Percentiles rank a stretch among this genome's conserved stretches.
Conservation (phyloP, 1,284 basidiomycete genomes). For the Ustilago bromivora region DNA sequence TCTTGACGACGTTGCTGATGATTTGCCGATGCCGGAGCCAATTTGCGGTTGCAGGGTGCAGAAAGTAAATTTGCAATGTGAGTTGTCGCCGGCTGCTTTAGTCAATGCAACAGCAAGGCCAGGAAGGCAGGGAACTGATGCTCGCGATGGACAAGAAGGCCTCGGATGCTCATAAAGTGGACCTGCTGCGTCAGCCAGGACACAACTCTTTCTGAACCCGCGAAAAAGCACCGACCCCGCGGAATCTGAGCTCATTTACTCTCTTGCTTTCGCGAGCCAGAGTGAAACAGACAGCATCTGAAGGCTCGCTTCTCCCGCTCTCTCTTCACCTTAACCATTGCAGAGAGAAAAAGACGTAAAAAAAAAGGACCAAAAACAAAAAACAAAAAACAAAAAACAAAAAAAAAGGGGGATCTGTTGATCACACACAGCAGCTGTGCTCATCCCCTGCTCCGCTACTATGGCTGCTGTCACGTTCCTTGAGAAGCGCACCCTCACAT, state of each 20-base stretch:
- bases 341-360: neutral
- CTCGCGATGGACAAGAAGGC: neutral
- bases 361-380: neutral
- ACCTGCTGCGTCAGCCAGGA: conserved; percentile 1
- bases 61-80: neutral
- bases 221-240: conserved; percentile 2
- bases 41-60: conserved; percentile 4
- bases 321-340: neutral
- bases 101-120: neutral
- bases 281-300: neutral
- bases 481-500: neutral
- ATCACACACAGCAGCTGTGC: no score
- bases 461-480: conserved; percentile 6
- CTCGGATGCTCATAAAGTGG: neutral
- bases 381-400: neutral
- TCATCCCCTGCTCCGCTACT: neutral
- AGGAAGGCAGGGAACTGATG: neutral
- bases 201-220: neutral
- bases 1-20: neutral
- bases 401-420: no score
- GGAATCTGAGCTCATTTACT: neutral
- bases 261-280: neutral
- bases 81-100: neutral
- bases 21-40: neutral
- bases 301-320: neutral